These are phyloP conservation scores for Zasmidium citrigriseum DNA, from an alignment of 2,329 filamentous ascomycete species.

Conservation along the genomic window DNA sequence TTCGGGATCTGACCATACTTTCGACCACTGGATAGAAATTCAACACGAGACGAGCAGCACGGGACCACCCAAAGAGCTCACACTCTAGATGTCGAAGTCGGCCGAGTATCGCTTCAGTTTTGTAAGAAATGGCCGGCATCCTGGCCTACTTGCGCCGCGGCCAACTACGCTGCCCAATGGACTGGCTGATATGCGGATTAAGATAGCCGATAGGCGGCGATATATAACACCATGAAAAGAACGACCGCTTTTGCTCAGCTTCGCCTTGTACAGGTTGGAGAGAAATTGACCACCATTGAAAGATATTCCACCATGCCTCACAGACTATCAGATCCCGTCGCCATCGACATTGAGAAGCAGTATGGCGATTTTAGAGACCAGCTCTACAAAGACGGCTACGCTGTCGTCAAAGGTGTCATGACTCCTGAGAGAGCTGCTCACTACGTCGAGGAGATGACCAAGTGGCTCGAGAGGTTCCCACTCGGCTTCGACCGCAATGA, in stretches of 20 bases:
- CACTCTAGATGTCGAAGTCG: not conserved
- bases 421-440: constrained; percentile 10
- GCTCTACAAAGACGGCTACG: constrained; percentile 15
- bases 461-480: constrained; percentile 18
- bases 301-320: constrained; percentile 11
- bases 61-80: too few species aligned
- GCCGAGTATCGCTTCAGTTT: not conserved
- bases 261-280: not conserved
- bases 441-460: constrained; percentile 17
- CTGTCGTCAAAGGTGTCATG: constrained; percentile 15
- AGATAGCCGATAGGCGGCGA: not conserved
- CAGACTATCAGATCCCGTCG: constrained; percentile 8
- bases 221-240: not conserved
- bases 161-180: not conserved
- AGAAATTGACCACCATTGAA: too few species aligned
- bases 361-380: constrained; percentile 19
- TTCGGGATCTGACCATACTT: too few species aligned
- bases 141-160: constrained; percentile 1
- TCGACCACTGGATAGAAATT: too few species aligned
- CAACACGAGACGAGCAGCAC: too few species aligned
- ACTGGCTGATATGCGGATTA: not conserved
- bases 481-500: constrained; percentile 18
- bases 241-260: not conserved
- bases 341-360: constrained; percentile 8
- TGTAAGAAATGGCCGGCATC: not conserved